Percentiles rank a stretch among this genome's conserved stretches.
Conservation (phyloP, 2,329 filamentous ascomycete species). For the Neocatenulostroma microsporum region DNA sequence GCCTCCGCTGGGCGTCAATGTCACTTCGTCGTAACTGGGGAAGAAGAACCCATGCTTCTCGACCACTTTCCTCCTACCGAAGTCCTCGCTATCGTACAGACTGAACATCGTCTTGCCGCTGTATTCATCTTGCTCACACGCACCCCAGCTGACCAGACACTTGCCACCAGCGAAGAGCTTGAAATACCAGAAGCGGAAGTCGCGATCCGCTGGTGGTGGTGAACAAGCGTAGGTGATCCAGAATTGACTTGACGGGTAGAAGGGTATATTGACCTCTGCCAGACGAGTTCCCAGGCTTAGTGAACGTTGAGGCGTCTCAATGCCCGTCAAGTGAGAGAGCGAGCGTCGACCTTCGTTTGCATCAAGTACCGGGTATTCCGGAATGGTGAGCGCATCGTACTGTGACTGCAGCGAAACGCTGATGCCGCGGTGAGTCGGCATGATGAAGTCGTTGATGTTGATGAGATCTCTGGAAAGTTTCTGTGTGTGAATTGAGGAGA, state of each 20-base stretch:
- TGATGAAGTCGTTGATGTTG: no score
- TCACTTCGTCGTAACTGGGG: conserved; percentile 11
- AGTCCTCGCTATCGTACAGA: conserved; percentile 31
- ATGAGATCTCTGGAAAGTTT: no score
- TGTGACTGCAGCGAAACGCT: conserved; percentile 35
- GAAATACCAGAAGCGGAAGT: conserved; percentile 34
- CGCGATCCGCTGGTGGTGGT: conserved; percentile 16
- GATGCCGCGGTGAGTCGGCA: conserved; percentile 33
- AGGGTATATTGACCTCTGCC: conserved; percentile 29
- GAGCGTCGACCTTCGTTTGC: conserved; percentile 12
- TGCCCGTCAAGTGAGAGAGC: not conserved
- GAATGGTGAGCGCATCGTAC: conserved; percentile 32
- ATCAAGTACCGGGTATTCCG: conserved; percentile 29
- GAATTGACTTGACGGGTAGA: conserved; percentile 33
- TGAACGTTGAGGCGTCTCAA: no score
- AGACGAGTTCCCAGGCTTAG: conserved; percentile 13
- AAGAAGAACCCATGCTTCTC: conserved; percentile 40
- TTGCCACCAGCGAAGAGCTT: conserved; percentile 37
- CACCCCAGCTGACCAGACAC: conserved; percentile 38
- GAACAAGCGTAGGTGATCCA: conserved; percentile 35
- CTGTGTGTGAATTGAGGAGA: no score
- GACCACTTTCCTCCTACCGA: conserved; percentile 24
- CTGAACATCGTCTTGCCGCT: conserved; percentile 40
- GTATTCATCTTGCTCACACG: conserved; percentile 35
- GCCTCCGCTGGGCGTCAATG: conserved; percentile 13